A percentile compares a stretch with the other conserved stretches of the same genome.
Evolutionary conservation across 768 basidiomycete species (phyloP).

Genomic region (Lyophyllum shimeji): DNA sequence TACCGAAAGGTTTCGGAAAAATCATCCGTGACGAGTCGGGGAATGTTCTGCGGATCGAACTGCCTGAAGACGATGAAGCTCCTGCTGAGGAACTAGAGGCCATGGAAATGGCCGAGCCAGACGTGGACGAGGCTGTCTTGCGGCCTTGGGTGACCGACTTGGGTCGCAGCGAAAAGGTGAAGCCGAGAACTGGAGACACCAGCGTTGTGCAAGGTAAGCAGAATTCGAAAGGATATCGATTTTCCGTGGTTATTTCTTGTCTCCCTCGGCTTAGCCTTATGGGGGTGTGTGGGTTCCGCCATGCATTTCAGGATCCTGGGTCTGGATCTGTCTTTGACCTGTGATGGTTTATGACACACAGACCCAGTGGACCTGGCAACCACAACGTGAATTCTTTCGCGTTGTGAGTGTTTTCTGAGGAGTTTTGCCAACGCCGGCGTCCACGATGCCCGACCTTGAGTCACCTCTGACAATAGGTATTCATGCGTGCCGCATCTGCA

Average conservation of each 20-base stretch:
- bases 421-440: constrained; percentile 10
- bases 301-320: background rate
- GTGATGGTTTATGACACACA: background rate
- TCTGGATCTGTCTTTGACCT: background rate
- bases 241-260: background rate
- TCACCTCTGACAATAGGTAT: constrained; percentile 1
- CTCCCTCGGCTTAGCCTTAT: constrained; percentile 9
- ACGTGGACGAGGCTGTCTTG: constrained; percentile 29
- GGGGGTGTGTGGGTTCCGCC: constrained; percentile 2
- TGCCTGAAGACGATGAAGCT: constrained; percentile 53
- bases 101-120: constrained; percentile 42
- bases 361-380: background rate
- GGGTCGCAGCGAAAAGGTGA: constrained; percentile 25
- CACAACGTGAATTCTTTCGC: constrained; percentile 2
- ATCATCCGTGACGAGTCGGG: constrained; percentile 82
- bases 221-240: constrained; percentile 3
- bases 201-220: constrained; percentile 38
- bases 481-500: background rate
- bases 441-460: constrained; percentile 13
- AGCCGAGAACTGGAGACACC: constrained; percentile 19
- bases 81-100: constrained; percentile 26
- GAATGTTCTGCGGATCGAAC: constrained; percentile 67
- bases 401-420: constrained; percentile 10
- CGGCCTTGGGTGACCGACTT: constrained; percentile 41
- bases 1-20: constrained; percentile 71